A percentile compares a stretch with the other conserved stretches of the same genome.
phyloP scores from a whole-genome alignment of 345 rosid species.

The Aquilaria yunnanensis region DNA sequence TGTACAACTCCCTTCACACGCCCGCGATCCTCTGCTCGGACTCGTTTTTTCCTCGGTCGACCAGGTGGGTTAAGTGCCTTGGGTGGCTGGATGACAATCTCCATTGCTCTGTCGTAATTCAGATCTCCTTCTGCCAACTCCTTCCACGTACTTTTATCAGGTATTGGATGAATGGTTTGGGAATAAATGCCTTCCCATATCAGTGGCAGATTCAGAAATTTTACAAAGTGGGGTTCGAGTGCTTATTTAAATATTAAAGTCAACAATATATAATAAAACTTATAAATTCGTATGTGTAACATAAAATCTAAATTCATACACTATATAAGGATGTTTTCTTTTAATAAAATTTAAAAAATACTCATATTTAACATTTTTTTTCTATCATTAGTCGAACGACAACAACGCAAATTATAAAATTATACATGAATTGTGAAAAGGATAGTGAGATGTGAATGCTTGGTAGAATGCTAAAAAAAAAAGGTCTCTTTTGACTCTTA shows the following conservation, averaged over 20 bases:
- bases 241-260: no score
- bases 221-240: no score
- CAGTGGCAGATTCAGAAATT: constrained; percentile 32
- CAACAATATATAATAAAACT: no score
- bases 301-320: no score
- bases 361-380: no score
- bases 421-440: no score
- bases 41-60: constrained; percentile 90
- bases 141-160: constrained; percentile 88
- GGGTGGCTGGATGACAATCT: constrained; percentile 65
- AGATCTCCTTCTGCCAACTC: constrained; percentile 73
- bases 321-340: no score
- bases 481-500: constrained; percentile 15
- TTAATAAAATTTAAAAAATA: no score
- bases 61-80: constrained; percentile 91
- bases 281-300: no score
- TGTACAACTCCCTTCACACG: constrained; percentile 91
- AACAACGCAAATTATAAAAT: no score
- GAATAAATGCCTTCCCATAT: constrained; percentile 76
- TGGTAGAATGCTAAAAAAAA: no score
- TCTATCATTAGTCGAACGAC: no score
- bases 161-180: constrained; percentile 94
- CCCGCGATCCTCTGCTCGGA: constrained; percentile 89
- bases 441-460: constrained; percentile 45
- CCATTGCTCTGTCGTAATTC: constrained; percentile 32